A percentile compares a stretch with the other conserved stretches of the same genome.
Evolutionary conservation across 2,329 filamentous ascomycete species (phyloP).

Genomic region (Ilyonectria sp.): DNA sequence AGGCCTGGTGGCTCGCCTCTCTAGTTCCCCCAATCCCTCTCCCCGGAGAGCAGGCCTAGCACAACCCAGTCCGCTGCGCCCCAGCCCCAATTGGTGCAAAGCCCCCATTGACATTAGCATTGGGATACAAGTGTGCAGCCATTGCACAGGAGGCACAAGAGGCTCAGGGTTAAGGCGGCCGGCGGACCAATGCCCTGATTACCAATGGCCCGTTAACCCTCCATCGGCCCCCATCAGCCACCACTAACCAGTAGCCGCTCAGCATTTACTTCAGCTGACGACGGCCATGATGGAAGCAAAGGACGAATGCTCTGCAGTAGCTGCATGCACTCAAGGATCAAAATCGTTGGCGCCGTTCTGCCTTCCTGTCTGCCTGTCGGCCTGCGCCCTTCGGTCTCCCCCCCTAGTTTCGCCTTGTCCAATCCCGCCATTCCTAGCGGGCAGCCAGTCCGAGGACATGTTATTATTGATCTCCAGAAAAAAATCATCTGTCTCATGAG

Average conservation of each 20-base stretch:
- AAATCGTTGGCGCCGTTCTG: conserved; percentile 21
- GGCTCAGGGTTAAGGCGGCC: conserved; percentile 29
- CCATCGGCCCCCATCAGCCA: conserved; percentile 9
- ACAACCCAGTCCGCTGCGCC: conserved; percentile 33
- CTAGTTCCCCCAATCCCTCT: conserved; percentile 10
- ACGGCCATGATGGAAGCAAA: conserved; percentile 13
- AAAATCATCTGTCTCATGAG: background rate
- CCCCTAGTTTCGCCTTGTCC: conserved; percentile 6
- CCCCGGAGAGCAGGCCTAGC: conserved; percentile 25
- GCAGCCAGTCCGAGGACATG: conserved; percentile 6
- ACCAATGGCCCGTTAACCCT: conserved; percentile 35
- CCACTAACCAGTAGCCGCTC: conserved; percentile 35
- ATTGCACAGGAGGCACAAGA: conserved; percentile 3
- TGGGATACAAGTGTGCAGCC: conserved; percentile 13
- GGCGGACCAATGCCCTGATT: conserved; percentile 38
- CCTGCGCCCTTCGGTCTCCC: conserved; percentile 16
- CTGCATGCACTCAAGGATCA: conserved; percentile 22
- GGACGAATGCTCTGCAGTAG: conserved; percentile 28
- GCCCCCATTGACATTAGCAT: conserved; percentile 33
- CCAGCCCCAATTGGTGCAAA: conserved; percentile 37
- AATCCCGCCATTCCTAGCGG: conserved; percentile 8
- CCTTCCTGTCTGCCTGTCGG: conserved; percentile 28
- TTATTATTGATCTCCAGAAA: background rate
- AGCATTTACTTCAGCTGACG: conserved; percentile 25
- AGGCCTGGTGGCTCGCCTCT: conserved; percentile 19